Evolutionary conservation across 768 basidiomycete genomes (phyloP).

Genomic region (Plicaturopsis crispa): DNA sequence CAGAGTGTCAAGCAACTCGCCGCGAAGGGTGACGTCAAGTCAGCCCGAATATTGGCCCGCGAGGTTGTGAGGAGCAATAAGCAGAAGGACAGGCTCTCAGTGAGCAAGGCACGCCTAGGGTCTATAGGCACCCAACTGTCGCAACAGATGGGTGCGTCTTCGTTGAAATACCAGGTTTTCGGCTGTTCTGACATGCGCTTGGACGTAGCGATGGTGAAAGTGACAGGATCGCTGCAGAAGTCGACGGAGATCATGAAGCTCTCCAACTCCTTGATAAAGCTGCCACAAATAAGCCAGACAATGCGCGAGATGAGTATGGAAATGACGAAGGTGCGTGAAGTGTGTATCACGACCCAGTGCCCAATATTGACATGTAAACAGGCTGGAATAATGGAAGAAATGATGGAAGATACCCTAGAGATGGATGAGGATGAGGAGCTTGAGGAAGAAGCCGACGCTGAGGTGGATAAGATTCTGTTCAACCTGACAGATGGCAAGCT

Average conservation of each 20-base stretch:
- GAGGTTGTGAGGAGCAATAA: slow-evolving; percentile 95
- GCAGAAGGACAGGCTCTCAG: slow-evolving; percentile 87
- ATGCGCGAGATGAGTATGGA: slow-evolving; percentile 99
- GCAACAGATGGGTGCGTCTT: slow-evolving; percentile 79
- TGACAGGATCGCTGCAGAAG: slow-evolving; percentile 96
- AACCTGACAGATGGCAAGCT: slow-evolving; percentile 95
- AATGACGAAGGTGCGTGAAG: slow-evolving; percentile 93
- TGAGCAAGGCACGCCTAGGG: slow-evolving; percentile 87
- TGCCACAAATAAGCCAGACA: slow-evolving; percentile 85
- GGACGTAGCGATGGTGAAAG: slow-evolving; percentile 81
- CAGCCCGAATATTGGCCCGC: slow-evolving; percentile 83
- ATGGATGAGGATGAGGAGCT: slow-evolving; percentile 92
- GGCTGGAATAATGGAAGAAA: slow-evolving; percentile 98
- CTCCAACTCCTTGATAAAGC: slow-evolving; percentile 84
- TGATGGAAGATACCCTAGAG: slow-evolving; percentile 90
- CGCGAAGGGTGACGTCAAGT: slow-evolving; percentile 85
- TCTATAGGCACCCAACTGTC: slow-evolving; percentile 85
- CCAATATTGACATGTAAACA: slow-evolving; percentile 20
- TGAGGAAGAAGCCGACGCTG: slow-evolving; percentile 93
- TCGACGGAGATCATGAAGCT: slow-evolving; percentile 99
- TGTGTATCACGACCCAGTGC: too few species aligned
- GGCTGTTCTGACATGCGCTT: slow-evolving; percentile 1
- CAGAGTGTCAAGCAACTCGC: slow-evolving; percentile 84
- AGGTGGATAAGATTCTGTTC: slow-evolving; percentile 94
- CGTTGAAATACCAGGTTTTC: slow-evolving; percentile 1